phyloP scores from a whole-genome alignment of 169 alveolate species.

The Plasmodium yoelii region DNA sequence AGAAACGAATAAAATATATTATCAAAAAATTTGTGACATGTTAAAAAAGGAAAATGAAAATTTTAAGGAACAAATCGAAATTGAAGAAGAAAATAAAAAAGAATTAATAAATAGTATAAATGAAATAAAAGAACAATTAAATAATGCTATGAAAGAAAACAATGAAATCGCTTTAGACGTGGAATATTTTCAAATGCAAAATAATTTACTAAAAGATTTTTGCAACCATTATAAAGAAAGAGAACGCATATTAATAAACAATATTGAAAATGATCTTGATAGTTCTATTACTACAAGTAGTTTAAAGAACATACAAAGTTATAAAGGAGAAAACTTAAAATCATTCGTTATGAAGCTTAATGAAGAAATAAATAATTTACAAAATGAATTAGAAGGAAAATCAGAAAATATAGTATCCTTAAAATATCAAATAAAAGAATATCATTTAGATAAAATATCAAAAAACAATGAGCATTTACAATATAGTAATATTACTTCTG shows the following conservation, averaged over 20 bases:
- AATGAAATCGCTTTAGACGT: conserved; percentile 57
- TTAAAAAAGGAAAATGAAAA: conserved; percentile 60
- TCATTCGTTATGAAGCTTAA: conserved; percentile 36
- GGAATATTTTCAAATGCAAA: conserved; percentile 68
- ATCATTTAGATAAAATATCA: conserved; percentile 27
- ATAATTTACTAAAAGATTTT: conserved; percentile 27
- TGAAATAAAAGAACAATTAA: conserved; percentile 47
- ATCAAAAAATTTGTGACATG: conserved; percentile 36
- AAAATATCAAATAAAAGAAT: conserved; percentile 67
- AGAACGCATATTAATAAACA: conserved; percentile 26
- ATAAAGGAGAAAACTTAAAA: conserved; percentile 56
- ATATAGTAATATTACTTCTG: conserved; percentile 11
- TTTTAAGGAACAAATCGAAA: conserved; percentile 25
- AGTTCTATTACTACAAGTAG: background rate
- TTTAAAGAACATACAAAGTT: conserved; percentile 17
- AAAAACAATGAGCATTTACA: conserved; percentile 9
- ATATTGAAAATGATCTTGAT: conserved; percentile 29
- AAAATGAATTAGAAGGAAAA: conserved; percentile 17
- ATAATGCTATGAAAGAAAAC: conserved; percentile 41
- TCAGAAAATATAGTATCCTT: conserved; percentile 29
- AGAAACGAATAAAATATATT: conserved; percentile 57
- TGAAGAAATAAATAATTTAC: conserved; percentile 45
- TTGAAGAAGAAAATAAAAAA: conserved; percentile 58
- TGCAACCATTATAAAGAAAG: conserved; percentile 61
- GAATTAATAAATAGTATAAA: conserved; percentile 35